These are phyloP conservation scores for Fusarium tanahbumbuense DNA, from an alignment of 2,329 filamentous ascomycete species.

Conservation along the genomic window DNA sequence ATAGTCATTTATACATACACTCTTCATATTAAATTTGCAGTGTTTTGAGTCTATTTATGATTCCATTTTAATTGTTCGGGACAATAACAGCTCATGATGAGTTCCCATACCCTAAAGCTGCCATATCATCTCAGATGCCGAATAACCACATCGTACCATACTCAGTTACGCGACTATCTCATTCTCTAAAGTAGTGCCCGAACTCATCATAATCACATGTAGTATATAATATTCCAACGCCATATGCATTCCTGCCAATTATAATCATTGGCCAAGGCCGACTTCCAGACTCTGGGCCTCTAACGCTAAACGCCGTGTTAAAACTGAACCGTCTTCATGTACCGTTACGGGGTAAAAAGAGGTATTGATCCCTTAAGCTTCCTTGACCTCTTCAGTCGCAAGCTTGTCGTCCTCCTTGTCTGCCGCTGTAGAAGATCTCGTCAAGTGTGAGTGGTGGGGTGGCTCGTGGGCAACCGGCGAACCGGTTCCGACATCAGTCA, in stretches of 20 bases:
- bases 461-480: constrained; percentile 56
- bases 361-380: constrained; percentile 18
- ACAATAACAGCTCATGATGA: not conserved
- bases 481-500: constrained; percentile 57
- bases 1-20: rapidly evolving
- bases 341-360: not conserved
- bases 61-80: not conserved
- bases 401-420: constrained; percentile 52
- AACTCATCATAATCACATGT: constrained; percentile 3
- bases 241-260: constrained; percentile 14
- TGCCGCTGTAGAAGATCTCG: constrained; percentile 58
- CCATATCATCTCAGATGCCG: not conserved
- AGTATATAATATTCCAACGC: constrained; percentile 12
- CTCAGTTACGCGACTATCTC: not conserved
- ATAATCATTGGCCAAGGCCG: not conserved
- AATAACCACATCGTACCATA: not conserved
- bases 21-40: no score
- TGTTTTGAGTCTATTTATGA: not conserved
- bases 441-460: constrained; percentile 61
- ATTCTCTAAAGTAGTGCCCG: not conserved
- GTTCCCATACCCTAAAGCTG: not conserved
- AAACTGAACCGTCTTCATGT: constrained; percentile 6
- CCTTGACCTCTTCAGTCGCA: constrained; percentile 23
- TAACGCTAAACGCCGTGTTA: constrained; percentile 32
- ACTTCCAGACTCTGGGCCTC: constrained; percentile 2